Base-by-base conservation (phyloP, 2,329 filamentous ascomycete genomes). In the Colletotrichum sp. region DNA sequence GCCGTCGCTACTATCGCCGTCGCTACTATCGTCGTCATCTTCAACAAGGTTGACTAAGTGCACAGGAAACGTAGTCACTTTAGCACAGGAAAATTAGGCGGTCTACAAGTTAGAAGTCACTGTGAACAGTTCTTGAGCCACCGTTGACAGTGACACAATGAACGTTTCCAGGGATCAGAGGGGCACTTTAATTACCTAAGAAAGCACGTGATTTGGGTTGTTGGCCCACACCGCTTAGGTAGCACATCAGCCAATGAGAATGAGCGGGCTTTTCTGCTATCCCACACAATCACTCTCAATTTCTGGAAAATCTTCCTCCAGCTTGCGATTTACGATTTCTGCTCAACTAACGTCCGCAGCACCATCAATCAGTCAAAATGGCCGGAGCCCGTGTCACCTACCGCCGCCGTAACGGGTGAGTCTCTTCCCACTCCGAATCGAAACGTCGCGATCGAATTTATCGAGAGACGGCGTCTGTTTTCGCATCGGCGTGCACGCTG, bases 371-470 rank as follows among this genome's bases (percentile, higher is more conserved):
- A 86, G 87, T 85, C 88, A 91, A 85, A 88, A 92, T 92, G 90
- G 86, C 88, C 81, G 85, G 88, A 86, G 88, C 90, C 84, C 86
- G 90, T 87, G 90, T 92, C 82, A 91, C 90, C 84, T 92, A 94
- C 91, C 93, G 94, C 89, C 93, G 94, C 87, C 93, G 94, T 87
- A 95, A 95, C 90, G 92, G 92, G 94, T 95, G 92, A 89, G 94
- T 93, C 44, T 39, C 60, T 44, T 52, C 18, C 24, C 55, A 36
- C 21, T 39, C 18, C 24, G 57, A 59, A 44, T 36, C 39, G 15
- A 16, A 21, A 30, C 12, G 8, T 52, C 39, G 49, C 74, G 44
- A 69, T 74, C 52, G 49, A 70, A 16, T 49, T n/a, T 34, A 24
- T 71, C 55, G 39, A 77, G 34, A 63, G 66, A 57, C 60, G 67